A percentile compares a stretch with the other conserved stretches of the same genome.
Conservation (phyloP, 768 basidiomycete genomes). For the Chalciporus sphaerocephalus region DNA sequence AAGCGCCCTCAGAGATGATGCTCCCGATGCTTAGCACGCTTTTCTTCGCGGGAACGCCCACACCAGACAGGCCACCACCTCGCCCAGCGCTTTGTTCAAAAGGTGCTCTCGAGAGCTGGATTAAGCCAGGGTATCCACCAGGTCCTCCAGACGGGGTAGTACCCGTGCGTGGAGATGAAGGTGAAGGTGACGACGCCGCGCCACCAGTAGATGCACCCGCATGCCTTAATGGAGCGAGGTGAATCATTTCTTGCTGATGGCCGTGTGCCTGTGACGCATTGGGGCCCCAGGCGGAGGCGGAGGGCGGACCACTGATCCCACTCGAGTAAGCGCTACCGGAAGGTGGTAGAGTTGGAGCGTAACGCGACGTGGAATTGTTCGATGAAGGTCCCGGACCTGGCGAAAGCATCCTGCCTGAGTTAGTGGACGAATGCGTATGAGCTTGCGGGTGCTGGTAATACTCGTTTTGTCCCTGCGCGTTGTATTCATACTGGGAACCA, state of each 20-base stretch:
- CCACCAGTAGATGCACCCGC: slow-evolving; percentile 4
- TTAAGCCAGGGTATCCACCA: slow-evolving; percentile 20
- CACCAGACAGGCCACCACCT: slow-evolving; percentile 1
- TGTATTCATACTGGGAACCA: slow-evolving; percentile 24
- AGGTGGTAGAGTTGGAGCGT: slow-evolving; percentile 7
- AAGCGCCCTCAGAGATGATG: slow-evolving; percentile 53
- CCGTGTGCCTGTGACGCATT: slow-evolving; percentile 14
- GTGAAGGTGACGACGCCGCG: slow-evolving; percentile 21
- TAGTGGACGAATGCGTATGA: slow-evolving; percentile 13
- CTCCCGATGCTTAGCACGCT: slow-evolving; percentile 67
- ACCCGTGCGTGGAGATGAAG: slow-evolving; percentile 23
- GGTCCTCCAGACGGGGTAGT: slow-evolving; percentile 10
- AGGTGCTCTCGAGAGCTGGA: slow-evolving; percentile 30
- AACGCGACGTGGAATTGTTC: slow-evolving; percentile 11
- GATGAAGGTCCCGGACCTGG: slow-evolving; percentile 17
- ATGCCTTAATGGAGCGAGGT: slow-evolving; percentile 34
- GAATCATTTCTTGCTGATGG: slow-evolving; percentile 32
- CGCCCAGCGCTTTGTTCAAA: slow-evolving; percentile 30
- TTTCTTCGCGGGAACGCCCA: slow-evolving; percentile 43
- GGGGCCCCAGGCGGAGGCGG: slow-evolving; percentile 17
- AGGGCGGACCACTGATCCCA: background rate
- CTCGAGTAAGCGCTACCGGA: slow-evolving; percentile 5
- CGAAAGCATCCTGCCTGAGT: slow-evolving; percentile 15
- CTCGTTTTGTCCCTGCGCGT: slow-evolving; percentile 17
- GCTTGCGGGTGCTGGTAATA: slow-evolving; percentile 20